Percentiles rank a stretch among this genome's conserved stretches.
Evolutionary conservation across 2,329 filamentous ascomycete genomes (phyloP).

Genomic region (Monosporascus sp.): DNA sequence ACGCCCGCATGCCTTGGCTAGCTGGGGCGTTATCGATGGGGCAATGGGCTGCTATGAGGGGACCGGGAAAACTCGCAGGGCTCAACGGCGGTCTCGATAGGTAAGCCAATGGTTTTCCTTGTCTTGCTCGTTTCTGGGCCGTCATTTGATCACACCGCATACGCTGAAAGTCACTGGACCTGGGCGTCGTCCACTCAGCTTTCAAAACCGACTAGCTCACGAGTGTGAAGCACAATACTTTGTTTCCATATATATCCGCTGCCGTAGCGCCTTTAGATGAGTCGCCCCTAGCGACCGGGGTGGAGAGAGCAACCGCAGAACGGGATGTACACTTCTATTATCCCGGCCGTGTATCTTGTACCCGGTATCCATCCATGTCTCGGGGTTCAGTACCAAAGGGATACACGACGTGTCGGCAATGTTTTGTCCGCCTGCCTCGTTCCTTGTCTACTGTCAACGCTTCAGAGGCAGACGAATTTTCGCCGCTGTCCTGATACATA

Average conservation of each 20-base stretch:
- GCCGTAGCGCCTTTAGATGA: too few species aligned
- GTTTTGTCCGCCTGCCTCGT: background rate
- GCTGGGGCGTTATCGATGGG: conserved; percentile 68
- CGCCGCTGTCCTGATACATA: conserved; percentile 9
- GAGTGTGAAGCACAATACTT: conserved; percentile 24
- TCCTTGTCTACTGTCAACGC: background rate
- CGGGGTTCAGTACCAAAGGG: background rate
- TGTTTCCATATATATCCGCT: background rate
- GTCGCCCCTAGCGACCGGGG: too few species aligned
- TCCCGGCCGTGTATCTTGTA: background rate
- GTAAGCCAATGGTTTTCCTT: conserved; percentile 54
- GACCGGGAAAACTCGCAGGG: conserved; percentile 70
- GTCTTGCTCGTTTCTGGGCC: conserved; percentile 22
- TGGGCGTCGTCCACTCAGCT: conserved; percentile 32
- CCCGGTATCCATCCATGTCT: background rate
- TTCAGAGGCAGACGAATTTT: conserved; percentile 10
- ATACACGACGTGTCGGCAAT: background rate
- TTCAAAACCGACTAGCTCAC: conserved; percentile 22
- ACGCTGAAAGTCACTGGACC: conserved; percentile 41
- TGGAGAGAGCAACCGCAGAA: too few species aligned
- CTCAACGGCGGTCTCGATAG: conserved; percentile 80
- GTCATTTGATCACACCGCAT: conserved; percentile 39
- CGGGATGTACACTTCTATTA: background rate
- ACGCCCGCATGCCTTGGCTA: conserved; percentile 87
- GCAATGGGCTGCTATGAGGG: conserved; percentile 68